These are phyloP conservation scores for Conringia planisiliqua DNA, from an alignment of 345 rosid genomes.

Conservation along the genomic window DNA sequence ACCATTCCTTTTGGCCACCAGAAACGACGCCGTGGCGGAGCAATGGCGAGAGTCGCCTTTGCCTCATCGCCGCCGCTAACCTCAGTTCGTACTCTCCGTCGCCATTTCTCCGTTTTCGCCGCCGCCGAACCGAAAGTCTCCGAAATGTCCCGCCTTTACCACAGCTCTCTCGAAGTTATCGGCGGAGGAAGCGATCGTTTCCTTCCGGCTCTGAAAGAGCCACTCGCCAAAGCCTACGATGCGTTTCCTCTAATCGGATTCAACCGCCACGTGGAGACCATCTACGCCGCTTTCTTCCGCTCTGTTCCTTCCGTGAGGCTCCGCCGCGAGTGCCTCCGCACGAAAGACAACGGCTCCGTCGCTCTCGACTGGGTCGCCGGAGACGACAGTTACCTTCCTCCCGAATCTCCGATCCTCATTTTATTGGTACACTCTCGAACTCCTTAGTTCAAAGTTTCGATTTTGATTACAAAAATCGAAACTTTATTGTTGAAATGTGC, in stretches of 20 bases:
- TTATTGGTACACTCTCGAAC: constrained; percentile 49
- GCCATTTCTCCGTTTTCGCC: constrained; percentile 34
- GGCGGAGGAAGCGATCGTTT: constrained; percentile 62
- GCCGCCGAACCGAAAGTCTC: constrained; percentile 18
- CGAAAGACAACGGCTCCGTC: constrained; percentile 43
- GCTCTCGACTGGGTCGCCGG: constrained; percentile 53
- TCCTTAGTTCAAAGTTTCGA: neutral
- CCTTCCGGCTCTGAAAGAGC: constrained; percentile 49
- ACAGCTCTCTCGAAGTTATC: constrained; percentile 65
- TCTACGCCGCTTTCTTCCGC: constrained; percentile 48
- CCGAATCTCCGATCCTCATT: constrained; percentile 69
- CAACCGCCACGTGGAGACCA: constrained; percentile 45
- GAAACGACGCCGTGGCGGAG: constrained; percentile 1
- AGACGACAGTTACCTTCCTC: constrained; percentile 39
- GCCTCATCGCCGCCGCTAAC: constrained; percentile 21
- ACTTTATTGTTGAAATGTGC: constrained; percentile 7
- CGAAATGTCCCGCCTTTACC: constrained; percentile 36
- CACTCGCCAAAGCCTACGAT: constrained; percentile 47
- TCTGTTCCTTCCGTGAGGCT: constrained; percentile 37
- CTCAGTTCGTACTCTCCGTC: constrained; percentile 15
- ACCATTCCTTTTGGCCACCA: neutral
- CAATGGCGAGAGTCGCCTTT: constrained; percentile 35
- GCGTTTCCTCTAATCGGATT: constrained; percentile 52
- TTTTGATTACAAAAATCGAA: neutral
- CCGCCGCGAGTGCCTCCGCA: constrained; percentile 52